Evolutionary conservation across 257 asterid species (phyloP), one percentile per base, ranked within the genome.

Genomic region (Rubia yunnanensis): DNA sequence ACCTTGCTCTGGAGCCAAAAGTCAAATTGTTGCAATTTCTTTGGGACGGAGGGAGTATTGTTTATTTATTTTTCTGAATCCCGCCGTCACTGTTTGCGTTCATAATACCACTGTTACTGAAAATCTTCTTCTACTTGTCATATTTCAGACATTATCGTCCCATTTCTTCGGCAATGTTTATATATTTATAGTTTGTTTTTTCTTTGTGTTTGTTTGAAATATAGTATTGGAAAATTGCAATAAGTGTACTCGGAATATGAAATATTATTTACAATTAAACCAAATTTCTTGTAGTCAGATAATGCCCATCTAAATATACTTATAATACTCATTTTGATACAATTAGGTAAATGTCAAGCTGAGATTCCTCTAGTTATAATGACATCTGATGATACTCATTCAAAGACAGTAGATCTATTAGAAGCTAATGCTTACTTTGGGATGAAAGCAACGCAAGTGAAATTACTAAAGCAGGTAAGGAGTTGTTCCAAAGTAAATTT

Each of bases 361-460:
- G 95, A 88, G 81, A 85, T 94, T 77, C 97, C 99, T 70, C 76
- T 94, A 31, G 92, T 83, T 48, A 90, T 94, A 77, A 94, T 94
- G 99, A 94, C 99, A 57, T 94, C 99, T 18, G 97, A 94, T 82
- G 99, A 94, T 67, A 94, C 99, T 66, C 88, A 94, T 82, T 84
- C 78, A 68, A 89, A 81, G 48, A 94, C 97, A 35, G 28, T 79
- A 67, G 75, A 86, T 28, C 92, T 94, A 57, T 81, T 94, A 64
- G 91, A 88, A 76, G 73, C 77, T 44, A 88, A 94, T 79, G 72
- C 84, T 72, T 94, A 86, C 79, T 94, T 94, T 85, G 99, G 99
- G 70, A 94, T 94, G 97, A 86, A 88, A 55, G 82, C 95, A 46
- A 82, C 89, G 5, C 97, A 89, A 85, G 83, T 94, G 34, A 89